A percentile compares a stretch with the other conserved stretches of the same genome.
Evolutionary conservation across 2,329 filamentous ascomycete species (phyloP).

Genomic region (Botrytis fabae): DNA sequence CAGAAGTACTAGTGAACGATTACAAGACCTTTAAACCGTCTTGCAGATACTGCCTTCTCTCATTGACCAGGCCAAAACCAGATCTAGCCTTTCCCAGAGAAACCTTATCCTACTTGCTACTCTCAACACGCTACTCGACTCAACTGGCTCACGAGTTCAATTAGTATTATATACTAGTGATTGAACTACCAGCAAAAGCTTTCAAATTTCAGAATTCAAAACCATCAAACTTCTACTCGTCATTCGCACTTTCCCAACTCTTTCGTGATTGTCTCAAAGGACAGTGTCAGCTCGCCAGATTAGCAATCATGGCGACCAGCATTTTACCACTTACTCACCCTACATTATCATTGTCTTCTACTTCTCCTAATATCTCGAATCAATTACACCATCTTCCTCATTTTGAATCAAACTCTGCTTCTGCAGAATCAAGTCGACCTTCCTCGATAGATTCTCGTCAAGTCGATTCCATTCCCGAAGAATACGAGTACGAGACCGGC

Average conservation of each 20-base stretch:
- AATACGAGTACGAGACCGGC: conserved; percentile 56
- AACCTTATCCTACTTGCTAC: neutral
- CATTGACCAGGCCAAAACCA: neutral
- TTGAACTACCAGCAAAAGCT: neutral
- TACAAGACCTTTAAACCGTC: neutral
- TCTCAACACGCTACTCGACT: neutral
- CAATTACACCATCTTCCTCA: conserved; percentile 14
- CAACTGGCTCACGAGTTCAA: neutral
- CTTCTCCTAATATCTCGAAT: conserved; percentile 10
- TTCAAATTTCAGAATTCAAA: neutral
- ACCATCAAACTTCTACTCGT: neutral
- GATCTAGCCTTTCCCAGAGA: neutral
- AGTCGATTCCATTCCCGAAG: conserved; percentile 58
- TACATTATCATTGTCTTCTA: conserved; percentile 15
- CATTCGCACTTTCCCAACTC: conserved; percentile 16
- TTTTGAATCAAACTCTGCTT: conserved; percentile 19
- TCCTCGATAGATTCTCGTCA: conserved; percentile 40
- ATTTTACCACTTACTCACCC: conserved; percentile 17
- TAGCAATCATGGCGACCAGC: conserved; percentile 17
- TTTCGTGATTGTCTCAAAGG: neutral
- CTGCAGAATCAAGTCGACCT: conserved; percentile 26
- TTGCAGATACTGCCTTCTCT: neutral
- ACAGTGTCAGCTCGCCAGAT: neutral
- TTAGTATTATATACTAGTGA: neutral
- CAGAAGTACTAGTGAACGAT: neutral